phyloP scores from a whole-genome alignment of 2,329 filamentous ascomycete species.

The Monosporascus sp. region DNA sequence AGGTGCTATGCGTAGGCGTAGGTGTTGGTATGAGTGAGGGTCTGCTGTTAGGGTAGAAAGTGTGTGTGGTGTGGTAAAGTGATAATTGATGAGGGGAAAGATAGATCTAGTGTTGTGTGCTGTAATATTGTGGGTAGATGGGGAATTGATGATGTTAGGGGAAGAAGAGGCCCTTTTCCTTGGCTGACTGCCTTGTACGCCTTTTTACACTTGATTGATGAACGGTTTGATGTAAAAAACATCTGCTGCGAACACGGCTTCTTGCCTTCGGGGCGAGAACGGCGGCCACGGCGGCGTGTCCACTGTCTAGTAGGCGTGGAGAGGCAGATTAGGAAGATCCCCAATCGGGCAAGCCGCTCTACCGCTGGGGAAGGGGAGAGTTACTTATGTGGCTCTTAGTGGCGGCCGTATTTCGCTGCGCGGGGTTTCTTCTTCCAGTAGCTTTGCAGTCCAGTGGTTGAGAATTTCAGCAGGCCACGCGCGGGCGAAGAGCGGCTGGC shows the following conservation, averaged over 20 bases:
- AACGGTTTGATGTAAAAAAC: neutral
- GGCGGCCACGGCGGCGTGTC: neutral
- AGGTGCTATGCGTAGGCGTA: neutral
- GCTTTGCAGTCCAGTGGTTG: too few relatives aligned
- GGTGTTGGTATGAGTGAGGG: neutral
- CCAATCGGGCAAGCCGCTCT: neutral
- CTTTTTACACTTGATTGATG: neutral
- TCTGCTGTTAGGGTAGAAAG: neutral
- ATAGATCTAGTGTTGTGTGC: neutral
- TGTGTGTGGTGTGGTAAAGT: neutral
- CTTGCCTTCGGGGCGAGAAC: neutral
- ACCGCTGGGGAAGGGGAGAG: neutral
- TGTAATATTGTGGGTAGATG: slow-evolving; percentile 1
- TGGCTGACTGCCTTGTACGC: neutral
- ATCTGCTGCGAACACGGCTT: neutral
- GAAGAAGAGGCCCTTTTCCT: neutral
- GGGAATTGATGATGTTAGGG: neutral
- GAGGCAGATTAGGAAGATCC: neutral
- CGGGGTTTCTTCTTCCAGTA: neutral
- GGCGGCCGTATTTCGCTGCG: neutral
- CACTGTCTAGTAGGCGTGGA: neutral
- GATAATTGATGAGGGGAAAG: neutral
- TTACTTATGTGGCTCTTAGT: neutral
- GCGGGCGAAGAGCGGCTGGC: too few relatives aligned
- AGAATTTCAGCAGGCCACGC: too few relatives aligned